Evolutionary conservation across 2,329 filamentous ascomycete species (phyloP).

Genomic region (Scytalidium lignicola): DNA sequence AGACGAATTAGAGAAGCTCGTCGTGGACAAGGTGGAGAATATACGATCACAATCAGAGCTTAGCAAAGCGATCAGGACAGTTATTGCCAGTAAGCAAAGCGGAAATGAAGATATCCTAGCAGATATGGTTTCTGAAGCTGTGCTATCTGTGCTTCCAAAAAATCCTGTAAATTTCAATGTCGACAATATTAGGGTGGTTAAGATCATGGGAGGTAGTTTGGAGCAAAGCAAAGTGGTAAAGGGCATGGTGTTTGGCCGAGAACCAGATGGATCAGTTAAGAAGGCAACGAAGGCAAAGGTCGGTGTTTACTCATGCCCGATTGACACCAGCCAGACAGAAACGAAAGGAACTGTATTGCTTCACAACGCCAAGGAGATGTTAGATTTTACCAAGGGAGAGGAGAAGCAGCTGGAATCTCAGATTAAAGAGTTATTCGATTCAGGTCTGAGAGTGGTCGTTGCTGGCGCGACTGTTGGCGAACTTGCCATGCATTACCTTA

Average conservation of each 20-base stretch:
- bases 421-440: constrained; percentile 95
- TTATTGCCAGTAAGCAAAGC: constrained; percentile 94
- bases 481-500: constrained; percentile 93
- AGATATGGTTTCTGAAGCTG: constrained; percentile 77
- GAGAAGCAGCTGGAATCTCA: constrained; percentile 83
- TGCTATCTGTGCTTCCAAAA: constrained; percentile 87
- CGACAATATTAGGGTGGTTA: constrained; percentile 97
- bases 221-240: constrained; percentile 92
- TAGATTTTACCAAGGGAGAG: constrained; percentile 97
- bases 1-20: constrained; percentile 78
- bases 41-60: constrained; percentile 77
- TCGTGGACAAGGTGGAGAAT: constrained; percentile 85
- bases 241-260: constrained; percentile 97
- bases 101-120: constrained; percentile 88
- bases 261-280: constrained; percentile 89
- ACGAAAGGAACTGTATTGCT: constrained; percentile 97
- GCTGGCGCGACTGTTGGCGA: constrained; percentile 94
- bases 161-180: constrained; percentile 96
- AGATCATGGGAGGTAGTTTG: constrained; percentile 97
- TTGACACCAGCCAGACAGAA: constrained; percentile 94
- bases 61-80: constrained; percentile 91
- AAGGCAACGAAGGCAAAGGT: constrained; percentile 93
- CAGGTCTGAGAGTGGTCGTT: constrained; percentile 84
- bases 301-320: constrained; percentile 90
- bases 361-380: constrained; percentile 97